Evolutionary conservation across 225 moss, liverwort and hornwort species (phyloP).

Genomic region (Marchantia paleacea): DNA sequence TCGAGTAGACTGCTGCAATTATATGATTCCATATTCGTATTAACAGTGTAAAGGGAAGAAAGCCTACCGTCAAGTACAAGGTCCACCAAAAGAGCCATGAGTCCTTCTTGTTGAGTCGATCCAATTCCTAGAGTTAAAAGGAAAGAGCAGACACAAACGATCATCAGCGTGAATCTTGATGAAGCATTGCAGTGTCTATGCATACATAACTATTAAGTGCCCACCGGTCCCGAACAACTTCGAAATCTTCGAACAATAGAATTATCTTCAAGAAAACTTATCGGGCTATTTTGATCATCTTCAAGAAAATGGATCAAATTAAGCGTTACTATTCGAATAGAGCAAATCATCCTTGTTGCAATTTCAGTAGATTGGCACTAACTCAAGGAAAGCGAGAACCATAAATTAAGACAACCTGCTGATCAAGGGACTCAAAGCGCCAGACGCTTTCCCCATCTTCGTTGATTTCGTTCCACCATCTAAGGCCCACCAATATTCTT

Average conservation of each 20-base stretch:
- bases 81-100: conserved; percentile 99
- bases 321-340: no score
- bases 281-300: no score
- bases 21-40: neutral
- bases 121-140: conserved; percentile 53
- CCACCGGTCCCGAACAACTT: neutral
- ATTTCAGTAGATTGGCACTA: neutral
- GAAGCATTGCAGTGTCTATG: neutral
- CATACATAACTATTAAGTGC: neutral
- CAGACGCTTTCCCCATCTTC: conserved; percentile 90
- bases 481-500: conserved; percentile 84
- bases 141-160: neutral
- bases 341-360: neutral
- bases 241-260: neutral
- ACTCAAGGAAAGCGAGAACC: neutral
- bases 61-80: conserved; percentile 65
- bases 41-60: neutral
- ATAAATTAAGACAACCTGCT: conserved; percentile 51
- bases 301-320: no score
- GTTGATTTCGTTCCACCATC: conserved; percentile 98
- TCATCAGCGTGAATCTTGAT: neutral
- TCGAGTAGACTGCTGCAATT: no score
- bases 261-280: no score
- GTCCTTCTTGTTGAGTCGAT: conserved; percentile 87
- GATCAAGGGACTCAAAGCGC: conserved; percentile 95